Base-by-base conservation (phyloP, 2,329 filamentous ascomycete species). In the Lasiodiplodia theobromae region DNA sequence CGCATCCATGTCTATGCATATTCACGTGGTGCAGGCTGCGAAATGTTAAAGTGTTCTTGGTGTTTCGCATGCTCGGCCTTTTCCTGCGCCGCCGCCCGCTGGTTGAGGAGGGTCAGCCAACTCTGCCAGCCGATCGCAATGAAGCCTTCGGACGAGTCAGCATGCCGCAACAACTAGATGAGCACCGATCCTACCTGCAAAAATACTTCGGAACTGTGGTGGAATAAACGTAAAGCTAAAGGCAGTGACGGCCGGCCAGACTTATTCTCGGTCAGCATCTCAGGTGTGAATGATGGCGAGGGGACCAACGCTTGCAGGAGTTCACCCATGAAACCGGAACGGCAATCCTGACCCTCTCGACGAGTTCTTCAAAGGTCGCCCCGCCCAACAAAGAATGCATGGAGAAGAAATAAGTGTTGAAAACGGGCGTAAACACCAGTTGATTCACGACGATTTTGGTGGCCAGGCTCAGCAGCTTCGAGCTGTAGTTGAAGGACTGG, bases 121-220 rank as follows among this genome's bases (percentile, higher is more conserved):
- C 93, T 94, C 86, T 97, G 94, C 94, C 94, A 97, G 0, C 92
- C 92, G 64, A 97, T 91, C 1, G 93, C 92, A 71, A 97, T 86
- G 7, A 91, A 82, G 1, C 92, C 78, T 47, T 44, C 2, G 23
- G 18, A 38, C 38, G n/a, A 25, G 31, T 25, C 23, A 63, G 23
- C 4, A 12, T 21, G 16, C 16, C 8, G 21, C 37, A 7, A 23
- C 54, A 3, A 47, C 18, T 8, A 10, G 8, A 12, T 7, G 7
- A 16, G 3, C 34, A 8, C 14, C 18, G 28, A 63, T 21, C 57
- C 31, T 64, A 56, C 80, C 93, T 0, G 91, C 88, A 73, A 97
- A 96, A 18, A 97, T 86, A 73, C 89, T 92, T 63, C 94, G 85
- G 79, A 93, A 95, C 75, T 95, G 89, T 58, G 93, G 84, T 31